A percentile compares a stretch with the other conserved stretches of the same genome.
phyloP scores from a whole-genome alignment of 2,329 filamentous ascomycete species.

The Beauveria scarabaeidicola region DNA sequence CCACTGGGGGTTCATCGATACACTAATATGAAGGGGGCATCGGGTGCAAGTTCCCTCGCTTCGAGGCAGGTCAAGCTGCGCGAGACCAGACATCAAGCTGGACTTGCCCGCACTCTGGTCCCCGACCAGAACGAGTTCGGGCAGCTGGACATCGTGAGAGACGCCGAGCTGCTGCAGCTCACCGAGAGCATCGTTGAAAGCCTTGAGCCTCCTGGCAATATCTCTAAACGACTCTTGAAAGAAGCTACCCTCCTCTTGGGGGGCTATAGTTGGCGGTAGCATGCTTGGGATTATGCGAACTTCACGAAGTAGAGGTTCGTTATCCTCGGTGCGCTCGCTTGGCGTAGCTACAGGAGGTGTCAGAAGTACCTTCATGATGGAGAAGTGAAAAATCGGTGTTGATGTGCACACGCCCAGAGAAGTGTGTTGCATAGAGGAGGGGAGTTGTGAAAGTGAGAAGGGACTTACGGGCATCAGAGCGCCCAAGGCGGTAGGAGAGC shows the following conservation, averaged over 20 bases:
- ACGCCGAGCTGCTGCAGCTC: conserved; percentile 66
- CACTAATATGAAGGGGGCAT: conserved; percentile 72
- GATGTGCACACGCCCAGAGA: not conserved
- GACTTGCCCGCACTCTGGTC: conserved; percentile 83
- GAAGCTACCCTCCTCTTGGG: conserved; percentile 29
- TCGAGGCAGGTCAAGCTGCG: conserved; percentile 63
- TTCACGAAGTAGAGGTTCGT: conserved; percentile 30
- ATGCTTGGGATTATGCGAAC: conserved; percentile 23
- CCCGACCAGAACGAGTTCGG: conserved; percentile 74
- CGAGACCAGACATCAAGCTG: conserved; percentile 55
- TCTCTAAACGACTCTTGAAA: conserved; percentile 37
- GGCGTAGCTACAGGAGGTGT: conserved; percentile 23
- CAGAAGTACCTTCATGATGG: not conserved
- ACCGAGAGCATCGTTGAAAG: conserved; percentile 56
- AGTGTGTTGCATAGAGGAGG: not conserved
- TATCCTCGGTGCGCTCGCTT: conserved; percentile 26
- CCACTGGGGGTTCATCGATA: conserved; percentile 53
- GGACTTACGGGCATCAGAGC: conserved; percentile 33
- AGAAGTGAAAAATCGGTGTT: not conserved
- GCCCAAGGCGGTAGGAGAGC: conserved; percentile 18
- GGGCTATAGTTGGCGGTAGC: conserved; percentile 16
- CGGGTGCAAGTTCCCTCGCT: conserved; percentile 67
- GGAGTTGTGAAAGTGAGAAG: conserved; percentile 1
- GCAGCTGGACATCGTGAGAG: conserved; percentile 60
- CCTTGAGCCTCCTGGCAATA: conserved; percentile 55